Evolutionary conservation across 208 protist genomes (phyloP).

Genomic region (Trichomonas vaginalis): DNA sequence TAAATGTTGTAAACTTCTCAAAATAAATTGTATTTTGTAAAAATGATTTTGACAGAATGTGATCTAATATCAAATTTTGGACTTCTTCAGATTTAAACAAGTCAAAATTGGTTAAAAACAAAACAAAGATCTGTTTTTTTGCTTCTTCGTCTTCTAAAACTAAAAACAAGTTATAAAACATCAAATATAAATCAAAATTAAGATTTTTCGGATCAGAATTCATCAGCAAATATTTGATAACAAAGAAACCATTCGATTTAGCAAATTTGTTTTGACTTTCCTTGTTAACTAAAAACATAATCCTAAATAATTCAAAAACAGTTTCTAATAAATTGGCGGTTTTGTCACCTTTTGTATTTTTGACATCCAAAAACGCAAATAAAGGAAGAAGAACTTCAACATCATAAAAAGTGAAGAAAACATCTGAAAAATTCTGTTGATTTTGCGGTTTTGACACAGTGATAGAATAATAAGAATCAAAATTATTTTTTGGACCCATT

Average conservation of each 20-base stretch:
- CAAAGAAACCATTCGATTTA: neutral
- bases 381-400: neutral
- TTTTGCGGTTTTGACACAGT: neutral
- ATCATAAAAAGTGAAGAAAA: neutral
- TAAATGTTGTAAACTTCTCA: neutral
- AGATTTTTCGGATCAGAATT: neutral
- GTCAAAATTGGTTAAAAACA: neutral
- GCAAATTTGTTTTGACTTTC: neutral
- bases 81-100: neutral
- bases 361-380: neutral
- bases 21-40: neutral
- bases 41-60: neutral
- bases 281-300: neutral
- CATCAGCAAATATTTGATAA: neutral
- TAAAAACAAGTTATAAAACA: neutral
- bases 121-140: neutral
- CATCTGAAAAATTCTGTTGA: neutral
- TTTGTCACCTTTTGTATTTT: neutral
- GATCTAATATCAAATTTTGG: neutral
- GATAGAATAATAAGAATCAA: neutral
- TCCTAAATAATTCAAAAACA: neutral
- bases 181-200: neutral
- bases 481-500: neutral
- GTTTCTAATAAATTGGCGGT: neutral
- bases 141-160: neutral